Evolutionary conservation across 2,329 filamentous ascomycete genomes (phyloP), one percentile per base, ranked within the genome.

Genomic region (Chrysosporium keratinophilum): DNA sequence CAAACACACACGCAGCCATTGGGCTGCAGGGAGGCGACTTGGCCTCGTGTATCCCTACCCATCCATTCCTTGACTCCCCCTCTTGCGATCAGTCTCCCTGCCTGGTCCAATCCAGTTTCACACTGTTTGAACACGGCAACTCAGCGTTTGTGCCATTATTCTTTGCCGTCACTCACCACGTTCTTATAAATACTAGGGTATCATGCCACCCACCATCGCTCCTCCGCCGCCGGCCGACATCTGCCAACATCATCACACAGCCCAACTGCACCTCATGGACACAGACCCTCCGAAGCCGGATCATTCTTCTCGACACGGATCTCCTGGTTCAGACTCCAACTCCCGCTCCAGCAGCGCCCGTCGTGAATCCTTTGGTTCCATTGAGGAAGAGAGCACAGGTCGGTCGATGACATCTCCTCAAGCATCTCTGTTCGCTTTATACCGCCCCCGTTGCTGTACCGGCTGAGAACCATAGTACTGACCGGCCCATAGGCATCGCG

Each of bases 331-430:
- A 10, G 62, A 65, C 4, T 63, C 66, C 61, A 62, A 64, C n/a
- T 71, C 69, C 17, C 62, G 65, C 31, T 68, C 69, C 9, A 71
- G 65, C 63, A 71, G 68, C 56, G 60, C 64, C 45, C 68, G 69
- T 34, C 68, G 69, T 54, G 62, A 66, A 48, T 72, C 70, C 3
- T 70, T 71, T 58, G 69, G 69, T 47, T 72, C 69, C 5, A 70
- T 73, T 62, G 71, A 71, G 59, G 70, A 73, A 63, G 70, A 71
- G 57, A 63, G 64, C 23, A 65, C 69, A 61, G 69, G 69, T 71
- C 67, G 39, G 67, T 54, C 47, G n/a, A 28, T 28, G 23, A 35
- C n/a, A 45, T 31, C 14, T 46, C 23, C 34, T 41, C 11, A 28
- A 1, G 19, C 15, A 6, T 35, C 28, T 11, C 33, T 44, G 53